Conservation (phyloP, 1,139 yeast species). For the Starmera stellimalicola region DNA sequence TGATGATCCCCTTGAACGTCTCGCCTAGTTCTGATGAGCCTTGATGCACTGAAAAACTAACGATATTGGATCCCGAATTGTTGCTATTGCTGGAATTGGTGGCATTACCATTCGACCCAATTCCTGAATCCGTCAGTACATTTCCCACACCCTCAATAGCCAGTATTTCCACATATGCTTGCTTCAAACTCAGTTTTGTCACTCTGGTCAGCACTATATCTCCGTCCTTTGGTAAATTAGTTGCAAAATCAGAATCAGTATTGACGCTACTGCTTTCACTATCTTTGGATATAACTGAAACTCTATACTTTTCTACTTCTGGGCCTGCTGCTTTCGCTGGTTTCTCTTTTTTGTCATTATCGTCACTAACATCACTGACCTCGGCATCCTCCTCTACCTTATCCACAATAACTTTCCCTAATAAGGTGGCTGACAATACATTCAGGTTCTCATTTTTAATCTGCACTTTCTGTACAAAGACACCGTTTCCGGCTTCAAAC, state of each 20-base stretch:
- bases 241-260: constrained; percentile 27
- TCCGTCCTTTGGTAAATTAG: constrained; percentile 71
- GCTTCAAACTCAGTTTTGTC: constrained; percentile 51
- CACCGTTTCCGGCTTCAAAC: constrained; percentile 42
- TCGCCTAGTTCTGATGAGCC: constrained; percentile 72
- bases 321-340: constrained; percentile 8
- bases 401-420: constrained; percentile 45
- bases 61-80: constrained; percentile 54
- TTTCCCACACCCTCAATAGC: constrained; percentile 65
- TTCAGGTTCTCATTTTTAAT: constrained; percentile 17
- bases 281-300: constrained; percentile 13
- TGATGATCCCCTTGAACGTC: constrained; percentile 79
- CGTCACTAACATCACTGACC: constrained; percentile 6
- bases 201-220: constrained; percentile 77
- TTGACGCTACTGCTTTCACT: constrained; percentile 10
- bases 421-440: constrained; percentile 56
- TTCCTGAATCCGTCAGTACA: constrained; percentile 52
- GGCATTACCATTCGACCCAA: constrained; percentile 51
- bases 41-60: constrained; percentile 34
- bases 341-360: constrained; percentile 9
- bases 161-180: constrained; percentile 76
- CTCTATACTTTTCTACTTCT: constrained; percentile 9
- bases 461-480: constrained; percentile 20
- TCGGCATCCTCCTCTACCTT: constrained; percentile 18
- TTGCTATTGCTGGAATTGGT: constrained; percentile 22